These are phyloP conservation scores for Pleurotus djamor DNA, from an alignment of 768 basidiomycete genomes.

Conservation along the genomic window DNA sequence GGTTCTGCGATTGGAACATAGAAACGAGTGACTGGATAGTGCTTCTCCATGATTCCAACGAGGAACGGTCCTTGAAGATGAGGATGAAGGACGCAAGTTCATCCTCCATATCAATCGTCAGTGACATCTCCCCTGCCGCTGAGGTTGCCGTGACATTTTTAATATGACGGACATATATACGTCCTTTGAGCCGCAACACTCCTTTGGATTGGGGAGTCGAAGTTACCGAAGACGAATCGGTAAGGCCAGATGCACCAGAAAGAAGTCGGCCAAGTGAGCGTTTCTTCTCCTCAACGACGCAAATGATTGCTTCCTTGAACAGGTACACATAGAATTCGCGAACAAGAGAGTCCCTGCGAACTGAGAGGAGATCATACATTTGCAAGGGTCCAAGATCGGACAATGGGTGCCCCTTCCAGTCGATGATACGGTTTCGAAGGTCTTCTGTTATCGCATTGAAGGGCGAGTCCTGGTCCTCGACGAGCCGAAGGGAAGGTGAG, in stretches of 20 bases:
- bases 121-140: slow-evolving; percentile 78
- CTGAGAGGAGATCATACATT: slow-evolving; percentile 90
- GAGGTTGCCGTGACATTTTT: slow-evolving; percentile 83
- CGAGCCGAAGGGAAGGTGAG: slow-evolving; percentile 18
- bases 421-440: slow-evolving; percentile 84
- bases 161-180: slow-evolving; percentile 96
- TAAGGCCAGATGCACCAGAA: slow-evolving; percentile 57
- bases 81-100: slow-evolving; percentile 96
- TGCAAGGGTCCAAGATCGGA: slow-evolving; percentile 84
- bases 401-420: slow-evolving; percentile 96
- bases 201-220: slow-evolving; percentile 48
- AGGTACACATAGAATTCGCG: slow-evolving; percentile 96
- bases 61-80: slow-evolving; percentile 89
- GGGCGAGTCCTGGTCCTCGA: slow-evolving; percentile 67
- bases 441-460: slow-evolving; percentile 88
- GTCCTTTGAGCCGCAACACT: slow-evolving; percentile 87
- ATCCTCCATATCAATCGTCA: slow-evolving; percentile 98
- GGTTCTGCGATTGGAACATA: slow-evolving; percentile 60
- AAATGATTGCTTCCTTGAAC: slow-evolving; percentile 97
- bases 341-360: slow-evolving; percentile 85
- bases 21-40: slow-evolving; percentile 80
- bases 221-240: slow-evolving; percentile 40
- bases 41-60: slow-evolving; percentile 85
- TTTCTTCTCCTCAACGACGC: slow-evolving; percentile 96
- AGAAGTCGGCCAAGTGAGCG: slow-evolving; percentile 74